Conservation (phyloP, 2,329 filamentous ascomycete species). For the Ophiostoma sp. region DNA sequence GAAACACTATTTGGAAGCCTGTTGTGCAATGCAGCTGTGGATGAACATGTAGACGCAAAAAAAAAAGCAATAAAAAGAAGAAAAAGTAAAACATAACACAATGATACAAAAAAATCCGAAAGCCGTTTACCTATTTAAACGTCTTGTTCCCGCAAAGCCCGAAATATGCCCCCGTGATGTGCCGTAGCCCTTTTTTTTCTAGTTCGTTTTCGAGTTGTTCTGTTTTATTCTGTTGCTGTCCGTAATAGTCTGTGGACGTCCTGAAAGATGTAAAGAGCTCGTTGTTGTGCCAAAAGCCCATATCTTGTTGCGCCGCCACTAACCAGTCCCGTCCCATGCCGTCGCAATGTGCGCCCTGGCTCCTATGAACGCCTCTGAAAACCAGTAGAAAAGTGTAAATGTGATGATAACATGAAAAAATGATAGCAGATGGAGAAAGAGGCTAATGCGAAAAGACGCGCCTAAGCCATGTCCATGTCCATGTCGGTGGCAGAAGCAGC, state of each 20-base stretch:
- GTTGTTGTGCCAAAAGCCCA: not conserved
- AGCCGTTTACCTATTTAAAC: slow-evolving; percentile 12
- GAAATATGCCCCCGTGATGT: not conserved
- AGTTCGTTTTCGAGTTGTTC: not conserved
- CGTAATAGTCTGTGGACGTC: not conserved
- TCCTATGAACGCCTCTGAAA: not conserved
- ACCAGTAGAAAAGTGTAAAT: not conserved
- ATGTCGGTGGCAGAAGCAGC: slow-evolving; percentile 28
- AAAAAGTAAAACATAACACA: not conserved
- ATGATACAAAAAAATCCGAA: not conserved
- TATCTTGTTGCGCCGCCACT: slow-evolving; percentile 5
- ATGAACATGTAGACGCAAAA: not conserved
- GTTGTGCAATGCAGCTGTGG: not conserved
- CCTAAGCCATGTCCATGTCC: slow-evolving; percentile 37
- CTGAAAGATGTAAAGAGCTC: not conserved
- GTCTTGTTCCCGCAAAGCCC: slow-evolving; percentile 10
- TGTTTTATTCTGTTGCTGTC: not conserved
- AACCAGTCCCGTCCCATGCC: slow-evolving; percentile 10
- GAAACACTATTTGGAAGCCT: slow-evolving; percentile 1
- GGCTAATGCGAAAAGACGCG: not conserved
- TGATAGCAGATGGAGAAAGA: not conserved
- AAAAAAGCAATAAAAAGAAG: not conserved
- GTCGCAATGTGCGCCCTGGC: slow-evolving; percentile 1
- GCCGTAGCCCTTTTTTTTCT: not conserved
- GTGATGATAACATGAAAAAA: not conserved